A percentile compares a stretch with the other conserved stretches of the same genome.
Evolutionary conservation across 2,329 filamentous ascomycete genomes (phyloP).

Genomic region (Grosmannia huntii): DNA sequence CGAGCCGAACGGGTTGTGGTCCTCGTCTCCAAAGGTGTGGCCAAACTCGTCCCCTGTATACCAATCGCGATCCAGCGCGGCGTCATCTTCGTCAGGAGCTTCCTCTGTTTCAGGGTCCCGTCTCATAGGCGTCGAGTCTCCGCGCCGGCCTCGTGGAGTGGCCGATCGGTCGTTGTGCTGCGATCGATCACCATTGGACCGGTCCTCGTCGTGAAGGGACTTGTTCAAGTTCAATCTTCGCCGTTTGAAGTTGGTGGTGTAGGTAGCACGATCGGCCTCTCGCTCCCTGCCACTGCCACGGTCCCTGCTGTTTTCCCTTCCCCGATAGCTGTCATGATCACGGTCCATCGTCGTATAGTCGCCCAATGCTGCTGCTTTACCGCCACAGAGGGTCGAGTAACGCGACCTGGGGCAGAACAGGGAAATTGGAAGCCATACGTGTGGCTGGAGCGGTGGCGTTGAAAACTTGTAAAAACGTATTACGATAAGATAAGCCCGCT

Average conservation of each 20-base stretch:
- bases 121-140: conserved; percentile 31
- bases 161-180: conserved; percentile 23
- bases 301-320: not conserved
- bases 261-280: not conserved
- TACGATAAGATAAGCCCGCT: conserved; percentile 23
- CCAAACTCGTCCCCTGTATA: conserved; percentile 75
- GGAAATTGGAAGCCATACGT: not conserved
- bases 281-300: conserved; percentile 9
- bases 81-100: conserved; percentile 54
- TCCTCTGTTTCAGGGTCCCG: conserved; percentile 46
- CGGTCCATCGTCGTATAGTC: not conserved
- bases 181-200: conserved; percentile 40
- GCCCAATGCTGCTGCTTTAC: not conserved
- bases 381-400: not conserved
- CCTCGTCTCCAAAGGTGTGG: conserved; percentile 78
- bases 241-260: conserved; percentile 34
- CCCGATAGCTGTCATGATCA: not conserved
- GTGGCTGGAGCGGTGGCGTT: conserved; percentile 7
- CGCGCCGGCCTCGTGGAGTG: conserved; percentile 9
- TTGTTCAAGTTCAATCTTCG: conserved; percentile 50
- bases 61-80: conserved; percentile 80
- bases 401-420: not conserved
- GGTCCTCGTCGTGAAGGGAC: conserved; percentile 36
- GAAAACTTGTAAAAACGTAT: not conserved
- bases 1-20: conserved; percentile 82